Evolutionary conservation across 2,329 filamentous ascomycete species (phyloP).

Genomic region (Hypomyces perniciosus): DNA sequence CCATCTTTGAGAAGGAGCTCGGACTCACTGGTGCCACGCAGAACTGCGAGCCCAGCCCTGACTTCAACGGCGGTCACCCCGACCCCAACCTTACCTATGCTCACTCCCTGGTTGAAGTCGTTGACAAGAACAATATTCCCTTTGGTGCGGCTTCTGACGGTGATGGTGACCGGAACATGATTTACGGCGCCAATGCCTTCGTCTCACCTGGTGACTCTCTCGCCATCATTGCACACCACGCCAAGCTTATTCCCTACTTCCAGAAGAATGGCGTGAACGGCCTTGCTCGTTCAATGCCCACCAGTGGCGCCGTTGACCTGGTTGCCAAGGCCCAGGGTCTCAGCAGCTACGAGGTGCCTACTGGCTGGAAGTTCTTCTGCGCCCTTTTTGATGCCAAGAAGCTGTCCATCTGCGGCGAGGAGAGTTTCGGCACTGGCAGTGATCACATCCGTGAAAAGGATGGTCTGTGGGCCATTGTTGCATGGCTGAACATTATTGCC

Average conservation of each 20-base stretch:
- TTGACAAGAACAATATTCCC: conserved; percentile 85
- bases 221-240: conserved; percentile 96
- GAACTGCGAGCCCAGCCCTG: conserved; percentile 86
- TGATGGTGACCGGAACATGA: conserved; percentile 99
- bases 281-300: conserved; percentile 95
- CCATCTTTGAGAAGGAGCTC: conserved; percentile 92
- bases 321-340: conserved; percentile 93
- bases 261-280: conserved; percentile 95
- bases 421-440: conserved; percentile 95
- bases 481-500: conserved; percentile 98
- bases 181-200: conserved; percentile 94
- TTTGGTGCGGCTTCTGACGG: conserved; percentile 96
- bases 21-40: conserved; percentile 73
- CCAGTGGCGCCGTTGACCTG: conserved; percentile 88
- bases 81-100: conserved; percentile 98
- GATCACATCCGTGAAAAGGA: conserved; percentile 99
- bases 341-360: conserved; percentile 91
- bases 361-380: conserved; percentile 99
- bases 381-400: conserved; percentile 90
- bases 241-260: conserved; percentile 96
- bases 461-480: conserved; percentile 92
- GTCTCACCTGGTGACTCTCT: conserved; percentile 96
- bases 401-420: conserved; percentile 97
- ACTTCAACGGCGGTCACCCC: conserved; percentile 96
- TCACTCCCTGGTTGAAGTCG: conserved; percentile 85